Evolutionary conservation across 192 early-diverging fungal species (phyloP).

Genomic region (Chytriomyces hyalinus): DNA sequence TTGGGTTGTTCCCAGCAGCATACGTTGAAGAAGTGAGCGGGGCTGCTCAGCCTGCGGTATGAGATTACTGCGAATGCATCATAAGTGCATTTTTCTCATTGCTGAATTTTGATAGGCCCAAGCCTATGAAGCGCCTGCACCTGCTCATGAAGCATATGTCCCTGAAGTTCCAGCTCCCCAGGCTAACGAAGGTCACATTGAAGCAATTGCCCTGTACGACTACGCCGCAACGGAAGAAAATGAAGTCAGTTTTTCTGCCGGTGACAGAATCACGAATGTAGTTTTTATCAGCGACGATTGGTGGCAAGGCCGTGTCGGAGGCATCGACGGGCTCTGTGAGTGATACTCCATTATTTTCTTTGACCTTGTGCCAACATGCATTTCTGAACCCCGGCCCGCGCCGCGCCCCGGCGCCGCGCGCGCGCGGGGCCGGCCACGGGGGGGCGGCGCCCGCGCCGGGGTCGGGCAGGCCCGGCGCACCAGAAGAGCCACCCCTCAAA

Average conservation of each 20-base stretch:
- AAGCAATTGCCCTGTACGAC: slow-evolving; percentile 64
- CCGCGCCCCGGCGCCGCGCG: no score
- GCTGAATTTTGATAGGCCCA: no score
- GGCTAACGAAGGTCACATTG: slow-evolving; percentile 7
- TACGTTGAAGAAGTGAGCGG: slow-evolving; percentile 44
- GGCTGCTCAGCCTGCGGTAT: no score
- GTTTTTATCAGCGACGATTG: slow-evolving; percentile 86
- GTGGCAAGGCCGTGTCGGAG: slow-evolving; percentile 79
- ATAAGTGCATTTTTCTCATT: no score
- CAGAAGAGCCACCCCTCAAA: no score
- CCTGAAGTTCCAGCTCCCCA: slow-evolving; percentile 3
- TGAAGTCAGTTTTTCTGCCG: slow-evolving; percentile 81
- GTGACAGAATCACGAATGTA: slow-evolving; percentile 77
- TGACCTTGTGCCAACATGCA: neutral
- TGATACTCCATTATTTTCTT: neutral
- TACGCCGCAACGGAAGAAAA: slow-evolving; percentile 86
- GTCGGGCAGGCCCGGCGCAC: no score
- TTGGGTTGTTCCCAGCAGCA: slow-evolving; percentile 83
- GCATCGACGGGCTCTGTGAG: slow-evolving; percentile 46
- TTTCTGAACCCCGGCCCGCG: no score
- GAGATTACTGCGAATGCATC: no score
- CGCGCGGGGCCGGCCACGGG: no score
- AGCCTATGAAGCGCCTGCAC: neutral
- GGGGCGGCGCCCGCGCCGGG: no score
- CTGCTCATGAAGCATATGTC: slow-evolving; percentile 9